phyloP scores from a whole-genome alignment of 352 stramenopile species.

The Globisporangium nodosum region DNA sequence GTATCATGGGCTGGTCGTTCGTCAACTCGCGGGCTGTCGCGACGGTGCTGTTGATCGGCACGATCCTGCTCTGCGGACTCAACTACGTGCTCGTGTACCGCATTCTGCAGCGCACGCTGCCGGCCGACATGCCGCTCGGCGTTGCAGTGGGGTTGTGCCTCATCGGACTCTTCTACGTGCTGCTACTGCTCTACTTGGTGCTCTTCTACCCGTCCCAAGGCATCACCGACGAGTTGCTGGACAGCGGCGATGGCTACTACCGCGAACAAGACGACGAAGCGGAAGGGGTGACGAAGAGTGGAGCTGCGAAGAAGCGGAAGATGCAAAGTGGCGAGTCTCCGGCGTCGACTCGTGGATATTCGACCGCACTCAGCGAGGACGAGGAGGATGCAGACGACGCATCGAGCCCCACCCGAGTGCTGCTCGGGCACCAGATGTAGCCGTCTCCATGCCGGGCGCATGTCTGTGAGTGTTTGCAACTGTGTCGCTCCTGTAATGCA shows the following conservation, averaged over 20 bases:
- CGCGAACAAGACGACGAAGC: not conserved
- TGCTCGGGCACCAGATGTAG: not conserved
- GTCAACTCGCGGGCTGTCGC: slow-evolving; percentile 28
- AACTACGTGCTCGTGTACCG: slow-evolving; percentile 63
- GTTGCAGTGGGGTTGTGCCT: slow-evolving; percentile 13
- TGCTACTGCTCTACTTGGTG: slow-evolving; percentile 50
- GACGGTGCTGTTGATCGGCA: slow-evolving; percentile 31
- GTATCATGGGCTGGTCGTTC: slow-evolving; percentile 63
- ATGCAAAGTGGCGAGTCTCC: not conserved
- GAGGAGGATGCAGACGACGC: not conserved
- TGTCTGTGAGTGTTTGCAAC: not conserved
- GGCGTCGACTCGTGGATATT: not conserved
- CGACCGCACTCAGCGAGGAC: not conserved
- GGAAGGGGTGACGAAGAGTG: not conserved
- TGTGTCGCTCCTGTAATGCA: not conserved
- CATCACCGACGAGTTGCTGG: not conserved
- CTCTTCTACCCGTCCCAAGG: slow-evolving; percentile 32
- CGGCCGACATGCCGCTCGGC: slow-evolving; percentile 20
- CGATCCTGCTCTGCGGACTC: slow-evolving; percentile 44
- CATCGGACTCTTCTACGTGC: slow-evolving; percentile 25
- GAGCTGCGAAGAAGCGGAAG: not conserved
- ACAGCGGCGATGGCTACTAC: not conserved
- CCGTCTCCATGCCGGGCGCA: not conserved
- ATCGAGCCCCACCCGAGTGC: not conserved
- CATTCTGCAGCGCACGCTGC: slow-evolving; percentile 35